Evolutionary conservation across 768 basidiomycete species (phyloP).

Genomic region (Serendipita sp.): DNA sequence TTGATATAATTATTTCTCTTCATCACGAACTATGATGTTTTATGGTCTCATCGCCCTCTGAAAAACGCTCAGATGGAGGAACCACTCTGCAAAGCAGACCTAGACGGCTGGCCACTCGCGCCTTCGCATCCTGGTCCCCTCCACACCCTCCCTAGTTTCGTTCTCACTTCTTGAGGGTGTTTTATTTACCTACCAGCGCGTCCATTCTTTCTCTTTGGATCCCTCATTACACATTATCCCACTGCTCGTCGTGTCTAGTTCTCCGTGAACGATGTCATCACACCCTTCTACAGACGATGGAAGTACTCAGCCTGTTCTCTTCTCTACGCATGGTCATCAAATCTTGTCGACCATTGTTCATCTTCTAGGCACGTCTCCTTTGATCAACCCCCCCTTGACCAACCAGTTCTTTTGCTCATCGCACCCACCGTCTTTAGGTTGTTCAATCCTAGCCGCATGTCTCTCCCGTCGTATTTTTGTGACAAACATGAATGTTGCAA

Average conservation of each 20-base stretch:
- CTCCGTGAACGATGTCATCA: background rate
- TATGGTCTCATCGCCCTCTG: too few species aligned
- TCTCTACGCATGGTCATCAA: background rate
- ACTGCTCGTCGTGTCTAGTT: background rate
- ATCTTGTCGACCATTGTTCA: background rate
- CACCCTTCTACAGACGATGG: background rate
- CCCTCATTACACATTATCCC: background rate
- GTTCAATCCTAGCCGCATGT: slow-evolving; percentile 21
- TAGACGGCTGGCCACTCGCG: too few species aligned
- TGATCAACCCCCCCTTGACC: background rate
- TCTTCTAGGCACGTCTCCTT: background rate
- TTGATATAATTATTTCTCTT: too few species aligned
- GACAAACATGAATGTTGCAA: slow-evolving; percentile 10
- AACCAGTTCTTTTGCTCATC: background rate
- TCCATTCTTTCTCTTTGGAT: background rate
- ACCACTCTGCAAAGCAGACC: too few species aligned
- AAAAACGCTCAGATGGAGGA: too few species aligned
- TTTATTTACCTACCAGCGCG: background rate
- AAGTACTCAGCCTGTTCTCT: background rate
- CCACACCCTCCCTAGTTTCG: background rate
- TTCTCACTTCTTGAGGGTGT: background rate
- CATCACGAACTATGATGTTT: too few species aligned
- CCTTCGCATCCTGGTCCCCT: background rate
- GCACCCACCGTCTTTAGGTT: slow-evolving; percentile 12
- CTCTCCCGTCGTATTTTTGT: slow-evolving; percentile 21